Conservation (phyloP, 805 yeast genomes). For the Zygosaccharomyces gambellarensis region DNA sequence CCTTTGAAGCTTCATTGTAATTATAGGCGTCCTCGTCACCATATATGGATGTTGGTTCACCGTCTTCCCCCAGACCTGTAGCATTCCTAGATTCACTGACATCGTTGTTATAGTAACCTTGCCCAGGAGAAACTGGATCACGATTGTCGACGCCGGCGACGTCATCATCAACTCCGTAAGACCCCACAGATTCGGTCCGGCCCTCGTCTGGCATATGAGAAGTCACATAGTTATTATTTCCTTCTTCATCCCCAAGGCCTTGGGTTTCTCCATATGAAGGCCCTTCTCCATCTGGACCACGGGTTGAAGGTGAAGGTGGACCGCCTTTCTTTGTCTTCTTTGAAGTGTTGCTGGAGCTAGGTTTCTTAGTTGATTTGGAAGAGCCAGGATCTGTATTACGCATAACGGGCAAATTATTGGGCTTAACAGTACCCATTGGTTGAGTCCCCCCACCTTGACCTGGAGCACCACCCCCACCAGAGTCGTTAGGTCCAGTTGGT, state of each 20-base stretch:
- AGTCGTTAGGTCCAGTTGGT: not conserved
- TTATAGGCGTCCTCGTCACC: not conserved
- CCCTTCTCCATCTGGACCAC: not conserved
- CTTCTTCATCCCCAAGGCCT: not conserved
- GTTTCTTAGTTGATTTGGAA: not conserved
- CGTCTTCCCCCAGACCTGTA: not conserved
- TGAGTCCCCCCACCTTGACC: not conserved
- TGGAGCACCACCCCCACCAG: not conserved
- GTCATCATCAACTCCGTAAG: conserved; percentile 1
- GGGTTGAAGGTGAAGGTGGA: not conserved
- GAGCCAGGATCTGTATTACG: not conserved
- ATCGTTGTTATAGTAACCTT: not conserved
- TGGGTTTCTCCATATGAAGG: not conserved
- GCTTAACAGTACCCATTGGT: not conserved
- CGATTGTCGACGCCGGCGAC: not conserved
- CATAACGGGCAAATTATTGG: not conserved
- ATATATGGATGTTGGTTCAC: not conserved
- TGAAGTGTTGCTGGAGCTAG: too few relatives aligned
- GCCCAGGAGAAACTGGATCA: not conserved
- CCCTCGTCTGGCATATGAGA: conserved; percentile 4
- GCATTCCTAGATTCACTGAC: not conserved
- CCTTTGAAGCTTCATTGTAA: conserved; percentile 4
- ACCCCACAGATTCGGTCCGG: conserved; percentile 10
- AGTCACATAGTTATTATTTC: conserved; percentile 4
- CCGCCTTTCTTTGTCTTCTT: not conserved